phyloP scores from a whole-genome alignment of 805 yeast species.

The Myxozyma monticola region DNA sequence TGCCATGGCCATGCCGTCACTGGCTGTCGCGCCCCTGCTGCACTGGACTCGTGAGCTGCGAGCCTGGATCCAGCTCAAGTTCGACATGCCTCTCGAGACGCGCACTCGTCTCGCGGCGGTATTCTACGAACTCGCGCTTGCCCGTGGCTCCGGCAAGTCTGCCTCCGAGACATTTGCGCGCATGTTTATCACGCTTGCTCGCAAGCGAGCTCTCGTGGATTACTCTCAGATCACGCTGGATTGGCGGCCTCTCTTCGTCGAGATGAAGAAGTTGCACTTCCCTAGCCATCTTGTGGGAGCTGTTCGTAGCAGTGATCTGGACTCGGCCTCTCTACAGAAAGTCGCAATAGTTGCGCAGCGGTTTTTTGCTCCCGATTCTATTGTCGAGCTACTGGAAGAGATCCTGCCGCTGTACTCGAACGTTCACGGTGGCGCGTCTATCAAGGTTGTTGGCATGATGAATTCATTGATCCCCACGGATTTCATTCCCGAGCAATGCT shows the following conservation, averaged over 20 bases:
- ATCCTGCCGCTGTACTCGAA: conserved; percentile 33
- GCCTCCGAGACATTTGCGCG: conserved; percentile 61
- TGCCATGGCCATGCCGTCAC: conserved; percentile 71
- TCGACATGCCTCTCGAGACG: conserved; percentile 69
- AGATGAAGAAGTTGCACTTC: conserved; percentile 35
- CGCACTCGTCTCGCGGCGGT: conserved; percentile 64
- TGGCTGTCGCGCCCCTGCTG: conserved; percentile 68
- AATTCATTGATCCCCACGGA: conserved; percentile 14
- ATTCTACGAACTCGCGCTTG: conserved; percentile 68
- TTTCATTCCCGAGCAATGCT: conserved; percentile 1
- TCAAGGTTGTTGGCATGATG: conserved; percentile 5
- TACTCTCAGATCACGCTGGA: conserved; percentile 49
- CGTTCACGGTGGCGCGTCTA: conserved; percentile 4
- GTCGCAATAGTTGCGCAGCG: conserved; percentile 33
- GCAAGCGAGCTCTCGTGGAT: conserved; percentile 46
- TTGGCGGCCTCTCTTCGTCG: conserved; percentile 50
- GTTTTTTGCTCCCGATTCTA: conserved; percentile 31
- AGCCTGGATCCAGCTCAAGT: conserved; percentile 74
- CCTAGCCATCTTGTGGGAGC: conserved; percentile 11
- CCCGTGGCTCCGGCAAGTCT: conserved; percentile 64
- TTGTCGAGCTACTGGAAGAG: conserved; percentile 32
- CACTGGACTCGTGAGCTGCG: conserved; percentile 87
- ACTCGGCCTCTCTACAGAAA: conserved; percentile 4
- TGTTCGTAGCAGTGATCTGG: conserved; percentile 5
- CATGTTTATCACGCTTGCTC: conserved; percentile 59